Conservation (phyloP, 2,329 filamentous ascomycete genomes). For the Albophoma yamanashiensis region DNA sequence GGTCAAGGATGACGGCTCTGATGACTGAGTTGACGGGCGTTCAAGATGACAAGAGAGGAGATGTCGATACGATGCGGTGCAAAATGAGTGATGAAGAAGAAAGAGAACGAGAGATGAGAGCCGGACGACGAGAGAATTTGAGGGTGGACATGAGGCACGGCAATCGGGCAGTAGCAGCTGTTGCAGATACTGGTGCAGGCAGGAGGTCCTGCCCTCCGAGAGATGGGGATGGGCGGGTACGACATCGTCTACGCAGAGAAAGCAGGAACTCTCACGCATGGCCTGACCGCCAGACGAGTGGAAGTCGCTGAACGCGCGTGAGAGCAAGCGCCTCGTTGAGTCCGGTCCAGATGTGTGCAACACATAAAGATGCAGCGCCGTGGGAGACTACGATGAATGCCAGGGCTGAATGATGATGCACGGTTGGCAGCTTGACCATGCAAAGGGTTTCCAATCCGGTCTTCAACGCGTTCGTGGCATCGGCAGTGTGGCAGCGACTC, state of each 20-base stretch:
- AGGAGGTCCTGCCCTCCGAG: background rate
- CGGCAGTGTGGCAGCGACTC: background rate
- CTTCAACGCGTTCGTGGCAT: background rate
- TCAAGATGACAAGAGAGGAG: slow-evolving; percentile 8
- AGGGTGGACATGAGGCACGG: background rate
- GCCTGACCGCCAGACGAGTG: background rate
- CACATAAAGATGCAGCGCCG: background rate
- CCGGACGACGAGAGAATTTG: background rate
- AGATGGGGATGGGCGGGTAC: background rate
- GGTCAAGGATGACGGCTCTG: background rate
- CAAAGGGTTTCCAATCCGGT: background rate
- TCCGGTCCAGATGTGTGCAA: background rate
- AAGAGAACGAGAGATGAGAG: background rate
- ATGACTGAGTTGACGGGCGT: slow-evolving; percentile 1
- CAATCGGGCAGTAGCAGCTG: background rate
- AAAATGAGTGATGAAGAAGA: slow-evolving; percentile 2
- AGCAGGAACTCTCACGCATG: background rate
- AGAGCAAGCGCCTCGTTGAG: background rate
- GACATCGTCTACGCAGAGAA: background rate
- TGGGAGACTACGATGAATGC: background rate
- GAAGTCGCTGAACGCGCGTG: background rate
- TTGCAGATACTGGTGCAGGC: background rate
- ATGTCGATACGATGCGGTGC: slow-evolving; percentile 1
- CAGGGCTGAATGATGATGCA: background rate
- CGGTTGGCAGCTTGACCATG: background rate